phyloP scores from a whole-genome alignment of 2,329 filamentous ascomycete genomes.

The Zarea fungicola region DNA sequence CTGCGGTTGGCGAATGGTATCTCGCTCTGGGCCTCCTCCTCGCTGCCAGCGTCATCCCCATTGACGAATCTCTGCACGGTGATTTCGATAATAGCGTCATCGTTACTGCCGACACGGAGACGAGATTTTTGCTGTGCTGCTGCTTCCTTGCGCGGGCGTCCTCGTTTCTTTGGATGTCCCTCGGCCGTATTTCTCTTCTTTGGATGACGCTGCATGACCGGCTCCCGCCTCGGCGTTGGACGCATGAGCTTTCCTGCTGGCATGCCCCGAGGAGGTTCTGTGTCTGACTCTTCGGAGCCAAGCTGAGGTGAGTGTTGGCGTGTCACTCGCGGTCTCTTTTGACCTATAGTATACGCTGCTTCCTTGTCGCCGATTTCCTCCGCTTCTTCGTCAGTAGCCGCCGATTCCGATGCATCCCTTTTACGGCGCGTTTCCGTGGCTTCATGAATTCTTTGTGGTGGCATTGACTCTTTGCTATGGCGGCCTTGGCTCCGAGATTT shows the following conservation, averaged over 20 bases:
- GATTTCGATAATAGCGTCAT: slow-evolving; percentile 41
- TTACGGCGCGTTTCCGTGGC: neutral
- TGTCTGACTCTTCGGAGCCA: slow-evolving; percentile 29
- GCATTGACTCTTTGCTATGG: neutral
- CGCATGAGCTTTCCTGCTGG: slow-evolving; percentile 26
- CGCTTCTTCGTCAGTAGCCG: slow-evolving; percentile 36
- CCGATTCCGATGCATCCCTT: neutral
- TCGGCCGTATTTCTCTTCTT: slow-evolving; percentile 3
- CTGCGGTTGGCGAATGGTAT: slow-evolving; percentile 49
- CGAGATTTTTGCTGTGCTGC: no score
- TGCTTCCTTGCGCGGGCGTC: slow-evolving; percentile 16
- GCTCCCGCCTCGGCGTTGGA: slow-evolving; percentile 11
- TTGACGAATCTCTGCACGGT: slow-evolving; percentile 55
- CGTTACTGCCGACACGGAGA: slow-evolving; percentile 1
- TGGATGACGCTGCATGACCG: slow-evolving; percentile 8
- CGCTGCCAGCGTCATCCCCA: slow-evolving; percentile 36
- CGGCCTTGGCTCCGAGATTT: neutral
- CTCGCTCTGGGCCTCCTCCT: slow-evolving; percentile 38
- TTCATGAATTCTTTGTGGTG: neutral
- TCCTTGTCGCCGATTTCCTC: slow-evolving; percentile 25
- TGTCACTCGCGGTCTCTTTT: slow-evolving; percentile 6
- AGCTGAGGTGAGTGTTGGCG: slow-evolving; percentile 36
- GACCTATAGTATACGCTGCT: slow-evolving; percentile 2
- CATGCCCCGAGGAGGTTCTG: slow-evolving; percentile 18
- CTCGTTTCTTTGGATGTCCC: slow-evolving; percentile 7